Evolutionary conservation across 2,329 filamentous ascomycete genomes (phyloP).

Genomic region (Aureobasidium subglaciale): DNA sequence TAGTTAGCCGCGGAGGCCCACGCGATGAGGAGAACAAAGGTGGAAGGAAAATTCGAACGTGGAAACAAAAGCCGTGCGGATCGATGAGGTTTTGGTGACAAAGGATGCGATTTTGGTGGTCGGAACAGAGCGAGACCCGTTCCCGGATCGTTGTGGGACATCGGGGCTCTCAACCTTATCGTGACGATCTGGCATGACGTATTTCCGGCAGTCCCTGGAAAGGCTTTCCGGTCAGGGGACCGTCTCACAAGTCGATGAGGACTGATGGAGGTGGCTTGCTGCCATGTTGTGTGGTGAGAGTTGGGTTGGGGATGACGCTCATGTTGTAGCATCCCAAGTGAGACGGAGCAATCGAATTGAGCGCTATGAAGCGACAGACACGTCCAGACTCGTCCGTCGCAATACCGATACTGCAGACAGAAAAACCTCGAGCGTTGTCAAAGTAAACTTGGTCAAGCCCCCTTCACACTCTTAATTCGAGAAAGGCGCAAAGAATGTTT

Average conservation of each 20-base stretch:
- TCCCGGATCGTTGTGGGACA: not conserved
- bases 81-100: not conserved
- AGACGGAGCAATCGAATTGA: not conserved
- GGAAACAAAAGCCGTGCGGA: constrained; percentile 5
- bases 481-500: not conserved
- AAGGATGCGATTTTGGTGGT: not conserved
- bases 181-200: not conserved
- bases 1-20: not conserved
- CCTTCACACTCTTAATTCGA: not conserved
- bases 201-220: not conserved
- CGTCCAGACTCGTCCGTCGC: not conserved
- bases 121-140: not conserved
- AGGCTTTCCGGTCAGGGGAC: not conserved
- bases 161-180: constrained; percentile 1
- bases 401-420: no score
- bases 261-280: not conserved
- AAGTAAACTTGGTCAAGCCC: no score
- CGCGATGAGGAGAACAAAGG: not conserved
- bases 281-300: not conserved
- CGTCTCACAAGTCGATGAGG: not conserved
- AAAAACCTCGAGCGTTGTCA: no score
- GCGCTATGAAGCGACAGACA: not conserved
- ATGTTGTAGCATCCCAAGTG: not conserved
- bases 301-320: not conserved
- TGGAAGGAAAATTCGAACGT: not conserved